Evolutionary conservation across 495 filamentous ascomycete genomes (phyloP).

Genomic region (Mycothermus thermophilus): DNA sequence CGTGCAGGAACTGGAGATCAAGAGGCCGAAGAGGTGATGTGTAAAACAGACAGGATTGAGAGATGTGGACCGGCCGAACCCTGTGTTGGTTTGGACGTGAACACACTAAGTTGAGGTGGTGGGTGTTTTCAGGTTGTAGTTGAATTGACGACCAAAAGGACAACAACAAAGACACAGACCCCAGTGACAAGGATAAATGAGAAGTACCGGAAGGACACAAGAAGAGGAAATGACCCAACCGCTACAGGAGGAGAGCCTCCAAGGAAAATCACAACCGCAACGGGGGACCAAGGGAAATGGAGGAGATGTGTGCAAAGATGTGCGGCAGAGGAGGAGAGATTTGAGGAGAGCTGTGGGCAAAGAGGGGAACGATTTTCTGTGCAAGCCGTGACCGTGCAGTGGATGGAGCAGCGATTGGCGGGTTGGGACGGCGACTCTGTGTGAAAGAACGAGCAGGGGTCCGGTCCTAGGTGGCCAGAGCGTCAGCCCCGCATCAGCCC

Average conservation of each 20-base stretch:
- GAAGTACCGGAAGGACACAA: slow-evolving; percentile 16
- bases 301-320: slow-evolving; percentile 12
- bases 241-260: slow-evolving; percentile 35
- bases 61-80: slow-evolving; percentile 2
- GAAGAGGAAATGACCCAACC: slow-evolving; percentile 36
- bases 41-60: slow-evolving; percentile 11
- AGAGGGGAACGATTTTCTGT: slow-evolving; percentile 22
- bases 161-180: slow-evolving; percentile 12
- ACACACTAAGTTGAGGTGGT: too few relatives aligned
- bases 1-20: slow-evolving; percentile 9
- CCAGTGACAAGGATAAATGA: slow-evolving; percentile 23
- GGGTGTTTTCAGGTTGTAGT: too few relatives aligned
- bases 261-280: slow-evolving; percentile 31
- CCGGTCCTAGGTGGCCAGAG: slow-evolving; percentile 5
- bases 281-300: slow-evolving; percentile 18
- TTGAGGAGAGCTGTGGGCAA: too few relatives aligned
- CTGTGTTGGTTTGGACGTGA: background rate
- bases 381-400: slow-evolving; percentile 21
- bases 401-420: slow-evolving; percentile 17
- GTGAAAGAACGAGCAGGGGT: background rate
- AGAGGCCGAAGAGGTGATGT: slow-evolving; percentile 9
- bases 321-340: slow-evolving; percentile 8
- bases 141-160: too few relatives aligned
- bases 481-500: slow-evolving; percentile 4
- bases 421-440: background rate